Conservation (phyloP, 1,284 basidiomycete genomes). For the Cutaneotrichosporon cutaneum region DNA sequence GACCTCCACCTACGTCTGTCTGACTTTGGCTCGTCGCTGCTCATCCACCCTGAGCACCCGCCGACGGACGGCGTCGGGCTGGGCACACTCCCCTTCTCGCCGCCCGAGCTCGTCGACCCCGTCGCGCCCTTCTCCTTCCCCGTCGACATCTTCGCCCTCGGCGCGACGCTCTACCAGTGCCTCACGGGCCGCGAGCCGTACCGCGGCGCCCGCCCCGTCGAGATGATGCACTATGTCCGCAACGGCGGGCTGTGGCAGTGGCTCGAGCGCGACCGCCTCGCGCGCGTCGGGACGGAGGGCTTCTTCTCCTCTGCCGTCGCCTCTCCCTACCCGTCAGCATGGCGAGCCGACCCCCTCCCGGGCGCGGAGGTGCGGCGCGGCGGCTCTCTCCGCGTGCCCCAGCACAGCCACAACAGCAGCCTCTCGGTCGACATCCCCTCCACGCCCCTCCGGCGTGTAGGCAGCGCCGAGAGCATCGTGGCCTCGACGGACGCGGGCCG, state of each 20-base stretch:
- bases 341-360: slow-evolving; percentile 27
- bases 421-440: slow-evolving; percentile 28
- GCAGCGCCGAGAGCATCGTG: slow-evolving; percentile 36
- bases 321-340: slow-evolving; percentile 43
- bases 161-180: slow-evolving; percentile 55
- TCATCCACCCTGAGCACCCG: slow-evolving; percentile 49
- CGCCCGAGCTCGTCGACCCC: slow-evolving; percentile 56
- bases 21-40: slow-evolving; percentile 56
- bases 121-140: slow-evolving; percentile 53
- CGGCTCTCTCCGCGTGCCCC: slow-evolving; percentile 37
- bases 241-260: slow-evolving; percentile 55
- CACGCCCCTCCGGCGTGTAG: slow-evolving; percentile 26
- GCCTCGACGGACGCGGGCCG: slow-evolving; percentile 32
- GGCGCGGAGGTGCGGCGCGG: slow-evolving; percentile 27
- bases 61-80: slow-evolving; percentile 55
- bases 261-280: slow-evolving; percentile 51
- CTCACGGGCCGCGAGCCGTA: slow-evolving; percentile 56
- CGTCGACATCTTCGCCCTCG: slow-evolving; percentile 57
- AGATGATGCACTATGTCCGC: slow-evolving; percentile 55
- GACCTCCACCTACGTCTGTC: slow-evolving; percentile 52
- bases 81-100: slow-evolving; percentile 56
- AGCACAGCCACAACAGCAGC: not conserved
- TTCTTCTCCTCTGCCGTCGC: slow-evolving; percentile 14
- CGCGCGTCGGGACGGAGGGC: slow-evolving; percentile 28
- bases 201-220: slow-evolving; percentile 49